Evolutionary conservation across 306 rosid genomes (phyloP), one percentile per base, ranked within the genome.

Genomic region (Castanea mollissima): DNA sequence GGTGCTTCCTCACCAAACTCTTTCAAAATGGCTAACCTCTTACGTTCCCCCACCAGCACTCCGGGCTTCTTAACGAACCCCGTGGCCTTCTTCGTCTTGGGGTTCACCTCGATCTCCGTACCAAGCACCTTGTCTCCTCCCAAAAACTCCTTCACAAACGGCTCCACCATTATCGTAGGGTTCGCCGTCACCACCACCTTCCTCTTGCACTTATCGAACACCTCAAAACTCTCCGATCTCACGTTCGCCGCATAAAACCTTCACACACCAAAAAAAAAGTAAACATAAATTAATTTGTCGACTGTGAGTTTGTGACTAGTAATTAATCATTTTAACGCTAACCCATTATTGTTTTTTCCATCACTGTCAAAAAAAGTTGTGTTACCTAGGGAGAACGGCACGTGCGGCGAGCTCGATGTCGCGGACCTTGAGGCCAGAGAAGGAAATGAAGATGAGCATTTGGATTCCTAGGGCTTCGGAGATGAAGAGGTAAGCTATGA

Each of bases 31-130:
- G 97, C 92, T 60, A 76, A 52, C 65, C 87, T 90, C 90, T 95
- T 95, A 86, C 55, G 76, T 55, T 95, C 83, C 6, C 96, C 96
- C 1, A 95, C 99, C 78, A 95, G 78, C 55, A 95, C 98, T 54
- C 99, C 97, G 1, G 98, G 97, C 64, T 87, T 93, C 94, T 95
- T 92, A 31, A 95, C 97, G 58, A 91, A 95, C 1, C 98, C 99
- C 12, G 99, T 95, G 0, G 99, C 99, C 81, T 85, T 95, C 88
- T 93, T 95, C 31, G 99, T 95, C 91, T 89, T 95, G 1, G 97
- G 97, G 38, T 95, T 83, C 80, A 95, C 98, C 82, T 91, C 97
- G 80, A 95, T 93, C 77, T 95, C 98, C 16, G 98, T 95, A 10
- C 99, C 98, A 1, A 95, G 34, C 27, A 95, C 97, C 84, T 86